Evolutionary conservation across 345 rosid species (phyloP), one percentile per base, ranked within the genome.

Genomic region (Eucalyptus regnans): DNA sequence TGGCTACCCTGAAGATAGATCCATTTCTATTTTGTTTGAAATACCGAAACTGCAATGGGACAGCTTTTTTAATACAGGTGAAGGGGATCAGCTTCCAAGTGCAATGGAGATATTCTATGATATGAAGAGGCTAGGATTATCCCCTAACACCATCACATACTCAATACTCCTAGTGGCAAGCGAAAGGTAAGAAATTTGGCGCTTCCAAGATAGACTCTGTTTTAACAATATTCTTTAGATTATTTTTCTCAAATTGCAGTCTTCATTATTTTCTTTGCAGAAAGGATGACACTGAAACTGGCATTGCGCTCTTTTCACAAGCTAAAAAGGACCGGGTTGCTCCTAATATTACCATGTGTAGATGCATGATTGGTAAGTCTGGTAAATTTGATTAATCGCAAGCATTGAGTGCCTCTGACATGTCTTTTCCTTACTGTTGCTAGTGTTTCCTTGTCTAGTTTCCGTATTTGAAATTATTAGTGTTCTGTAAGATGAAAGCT

Each of bases 101-200:
- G 97, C 99, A 87, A 92, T 96, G 92, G 95, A 96, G 90, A 91
- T 93, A 90, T 93, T 97, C n/a, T 91, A 93, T 64, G 99, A 97
- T 90, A 96, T 97, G 93, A 94, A 94, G 91, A 89, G 90, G 41
- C 90, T 93, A 83, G 94, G 95, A 43, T 89, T 97, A 91, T 66
- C 89, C 86, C 97, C 98, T 90, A 95, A 96, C 90, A 92, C 91
- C 89, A 90, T 97, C 86, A 96, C 99, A 71, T 97, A 97, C 93
- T 96, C 99, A 8, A 91, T 95, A 89, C 98, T 97, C 90, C 87
- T 94, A 89, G 96, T 94, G 90, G 98, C 97, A 89, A 94, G 99
- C 91, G 98, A 97, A 89, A 96, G 92, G 99, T 96, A 93, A 86
- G 92, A 88, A 54, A 37, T 48, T 87, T 58, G 50, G 76, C 46